phyloP scores from a whole-genome alignment of 1,139 yeast species.

The Yamadazyma diddensiae region DNA sequence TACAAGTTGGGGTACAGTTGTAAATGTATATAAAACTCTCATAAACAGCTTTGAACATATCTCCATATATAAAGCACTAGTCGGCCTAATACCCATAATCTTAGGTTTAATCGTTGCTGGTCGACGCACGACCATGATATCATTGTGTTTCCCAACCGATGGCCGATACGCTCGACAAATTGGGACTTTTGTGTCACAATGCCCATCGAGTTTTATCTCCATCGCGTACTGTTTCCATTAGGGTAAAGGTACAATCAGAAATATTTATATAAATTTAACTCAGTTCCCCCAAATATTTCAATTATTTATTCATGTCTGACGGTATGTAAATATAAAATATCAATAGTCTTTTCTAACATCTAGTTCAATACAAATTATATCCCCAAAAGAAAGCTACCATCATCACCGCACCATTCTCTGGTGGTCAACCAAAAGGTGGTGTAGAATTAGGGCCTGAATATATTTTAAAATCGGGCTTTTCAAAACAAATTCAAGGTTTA shows the following conservation, averaged over 20 bases:
- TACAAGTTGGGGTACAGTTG: no score
- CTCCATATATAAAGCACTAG: no score
- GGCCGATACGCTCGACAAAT: no score
- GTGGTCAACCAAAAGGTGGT: conserved; percentile 95
- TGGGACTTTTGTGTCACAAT: conserved; percentile 2
- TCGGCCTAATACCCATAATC: no score
- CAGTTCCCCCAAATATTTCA: neutral
- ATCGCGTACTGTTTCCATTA: conserved; percentile 8
- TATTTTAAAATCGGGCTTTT: conserved; percentile 69
- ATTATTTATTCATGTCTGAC: conserved; percentile 10
- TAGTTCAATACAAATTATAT: conserved; percentile 47
- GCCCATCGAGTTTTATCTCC: neutral
- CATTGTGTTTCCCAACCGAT: no score
- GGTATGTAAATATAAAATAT: conserved; percentile 9
- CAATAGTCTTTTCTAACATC: neutral
- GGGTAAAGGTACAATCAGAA: conserved; percentile 1
- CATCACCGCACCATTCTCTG: conserved; percentile 85
- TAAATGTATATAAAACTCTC: no score
- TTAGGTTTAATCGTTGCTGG: no score
- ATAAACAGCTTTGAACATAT: no score
- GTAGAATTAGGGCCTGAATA: conserved; percentile 93
- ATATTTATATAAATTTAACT: neutral
- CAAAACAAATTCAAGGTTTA: conserved; percentile 55
- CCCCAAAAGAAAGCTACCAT: conserved; percentile 57
- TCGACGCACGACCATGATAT: no score